These are phyloP conservation scores for Teratosphaeria destructans DNA, from an alignment of 2,329 filamentous ascomycete species.

Conservation along the genomic window DNA sequence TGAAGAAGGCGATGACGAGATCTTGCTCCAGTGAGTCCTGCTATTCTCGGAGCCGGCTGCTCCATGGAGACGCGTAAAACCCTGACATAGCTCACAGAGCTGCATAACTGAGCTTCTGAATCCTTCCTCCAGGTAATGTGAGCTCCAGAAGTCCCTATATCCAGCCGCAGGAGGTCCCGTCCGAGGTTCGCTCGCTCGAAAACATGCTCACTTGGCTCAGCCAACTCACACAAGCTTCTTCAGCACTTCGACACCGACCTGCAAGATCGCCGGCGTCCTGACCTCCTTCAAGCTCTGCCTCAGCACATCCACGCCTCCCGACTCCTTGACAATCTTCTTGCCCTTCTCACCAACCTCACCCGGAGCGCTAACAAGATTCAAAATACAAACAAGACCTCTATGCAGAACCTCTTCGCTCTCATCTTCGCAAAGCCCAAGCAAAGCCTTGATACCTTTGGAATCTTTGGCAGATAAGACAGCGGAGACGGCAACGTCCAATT, in stretches of 20 bases:
- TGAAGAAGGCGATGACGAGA: too few relatives aligned
- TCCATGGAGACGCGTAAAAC: too few relatives aligned
- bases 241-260: background rate
- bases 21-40: too few relatives aligned
- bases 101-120: too few relatives aligned
- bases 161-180: background rate
- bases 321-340: background rate
- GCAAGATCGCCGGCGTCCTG: background rate
- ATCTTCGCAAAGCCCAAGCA: constrained; percentile 73
- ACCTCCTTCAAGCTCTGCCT: background rate
- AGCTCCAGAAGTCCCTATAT: background rate
- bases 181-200: too few relatives aligned
- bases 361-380: constrained; percentile 60
- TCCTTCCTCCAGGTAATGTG: too few relatives aligned
- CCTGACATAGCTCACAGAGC: too few relatives aligned
- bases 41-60: too few relatives aligned
- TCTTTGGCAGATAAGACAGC: constrained; percentile 48
- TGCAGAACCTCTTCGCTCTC: constrained; percentile 54
- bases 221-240: background rate
- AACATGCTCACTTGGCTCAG: background rate
- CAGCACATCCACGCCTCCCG: background rate
- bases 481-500: constrained; percentile 63
- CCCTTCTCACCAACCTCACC: constrained; percentile 49
- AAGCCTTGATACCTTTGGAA: constrained; percentile 60
- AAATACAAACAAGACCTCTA: constrained; percentile 55